Percentiles rank a stretch among this genome's conserved stretches.
phyloP scores from a whole-genome alignment of 2,329 filamentous ascomycete species.

The Blastomyces emzantsi region DNA sequence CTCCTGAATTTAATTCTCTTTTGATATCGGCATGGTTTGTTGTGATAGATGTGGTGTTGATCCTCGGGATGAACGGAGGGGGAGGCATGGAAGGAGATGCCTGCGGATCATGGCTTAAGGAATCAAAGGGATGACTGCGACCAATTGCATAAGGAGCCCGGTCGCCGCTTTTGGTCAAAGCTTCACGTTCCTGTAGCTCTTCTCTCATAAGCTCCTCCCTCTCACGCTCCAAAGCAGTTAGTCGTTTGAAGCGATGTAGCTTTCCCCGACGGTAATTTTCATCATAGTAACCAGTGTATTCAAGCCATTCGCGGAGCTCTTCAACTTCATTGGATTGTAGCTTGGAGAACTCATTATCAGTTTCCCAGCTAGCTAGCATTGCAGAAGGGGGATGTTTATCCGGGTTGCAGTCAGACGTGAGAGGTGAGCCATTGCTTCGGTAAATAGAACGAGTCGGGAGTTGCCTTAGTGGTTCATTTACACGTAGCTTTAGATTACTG shows the following conservation, averaged over 20 bases:
- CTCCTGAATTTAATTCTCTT: background rate
- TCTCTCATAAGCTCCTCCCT: slow-evolving; percentile 18
- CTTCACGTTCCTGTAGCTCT: slow-evolving; percentile 15
- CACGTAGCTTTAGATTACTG: background rate
- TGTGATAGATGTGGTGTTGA: background rate
- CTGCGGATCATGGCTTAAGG: background rate
- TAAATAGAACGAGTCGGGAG: background rate
- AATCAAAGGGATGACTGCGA: background rate
- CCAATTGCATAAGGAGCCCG: background rate
- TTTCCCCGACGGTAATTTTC: slow-evolving; percentile 24
- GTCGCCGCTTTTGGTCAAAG: slow-evolving; percentile 8
- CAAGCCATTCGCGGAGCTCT: slow-evolving; percentile 30
- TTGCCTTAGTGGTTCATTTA: too few species aligned
- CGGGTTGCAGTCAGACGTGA: background rate
- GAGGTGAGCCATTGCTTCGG: background rate
- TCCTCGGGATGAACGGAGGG: background rate
- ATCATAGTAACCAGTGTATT: slow-evolving; percentile 29
- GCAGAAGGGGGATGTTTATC: background rate
- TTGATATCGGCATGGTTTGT: background rate
- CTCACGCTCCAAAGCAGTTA: slow-evolving; percentile 27
- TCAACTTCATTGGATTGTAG: slow-evolving; percentile 13
- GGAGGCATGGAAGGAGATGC: slow-evolving; percentile 8
- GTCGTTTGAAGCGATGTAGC: slow-evolving; percentile 16
- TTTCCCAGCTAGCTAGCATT: slow-evolving; percentile 2
- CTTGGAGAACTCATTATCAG: slow-evolving; percentile 15